A percentile compares a stretch with the other conserved stretches of the same genome.
Conservation (phyloP, 2,329 filamentous ascomycete species). For the Alternaria metachromatica region DNA sequence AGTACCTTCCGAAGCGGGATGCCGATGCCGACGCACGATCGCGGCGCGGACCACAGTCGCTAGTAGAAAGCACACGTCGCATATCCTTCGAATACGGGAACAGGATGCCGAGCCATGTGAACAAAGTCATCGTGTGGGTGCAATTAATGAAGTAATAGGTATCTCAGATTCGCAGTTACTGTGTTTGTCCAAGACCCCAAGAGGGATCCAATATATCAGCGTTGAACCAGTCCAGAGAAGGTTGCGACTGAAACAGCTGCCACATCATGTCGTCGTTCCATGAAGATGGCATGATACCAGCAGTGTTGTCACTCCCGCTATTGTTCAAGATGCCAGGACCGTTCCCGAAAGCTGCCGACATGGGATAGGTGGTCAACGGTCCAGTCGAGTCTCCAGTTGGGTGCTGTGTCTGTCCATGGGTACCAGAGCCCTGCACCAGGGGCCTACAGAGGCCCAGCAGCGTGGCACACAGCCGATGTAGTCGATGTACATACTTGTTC, state of each 20-base stretch:
- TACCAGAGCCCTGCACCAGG: slow-evolving; percentile 21
- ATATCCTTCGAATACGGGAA: background rate
- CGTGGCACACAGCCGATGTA: slow-evolving; percentile 37
- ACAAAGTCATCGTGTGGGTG: background rate
- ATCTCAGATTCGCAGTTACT: background rate
- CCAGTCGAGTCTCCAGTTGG: background rate
- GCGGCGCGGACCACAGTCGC: background rate
- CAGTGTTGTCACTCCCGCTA: background rate
- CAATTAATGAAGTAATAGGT: background rate
- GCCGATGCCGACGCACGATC: background rate
- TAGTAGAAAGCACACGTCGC: background rate
- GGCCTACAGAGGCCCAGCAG: slow-evolving; percentile 41
- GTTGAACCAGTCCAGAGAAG: slow-evolving; percentile 45
- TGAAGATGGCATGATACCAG: slow-evolving; percentile 21
- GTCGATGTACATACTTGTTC: slow-evolving; percentile 39
- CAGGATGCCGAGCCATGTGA: background rate
- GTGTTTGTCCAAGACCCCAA: slow-evolving; percentile 26
- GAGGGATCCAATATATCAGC: slow-evolving; percentile 39
- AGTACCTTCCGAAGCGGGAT: background rate
- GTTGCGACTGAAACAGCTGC: slow-evolving; percentile 43
- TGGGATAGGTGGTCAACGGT: background rate
- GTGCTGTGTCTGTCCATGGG: background rate
- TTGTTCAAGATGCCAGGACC: background rate
- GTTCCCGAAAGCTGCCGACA: background rate
- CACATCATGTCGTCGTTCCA: slow-evolving; percentile 46